Evolutionary conservation across 257 asterid species (phyloP).

Genomic region (Phtheirospermum japonicum): DNA sequence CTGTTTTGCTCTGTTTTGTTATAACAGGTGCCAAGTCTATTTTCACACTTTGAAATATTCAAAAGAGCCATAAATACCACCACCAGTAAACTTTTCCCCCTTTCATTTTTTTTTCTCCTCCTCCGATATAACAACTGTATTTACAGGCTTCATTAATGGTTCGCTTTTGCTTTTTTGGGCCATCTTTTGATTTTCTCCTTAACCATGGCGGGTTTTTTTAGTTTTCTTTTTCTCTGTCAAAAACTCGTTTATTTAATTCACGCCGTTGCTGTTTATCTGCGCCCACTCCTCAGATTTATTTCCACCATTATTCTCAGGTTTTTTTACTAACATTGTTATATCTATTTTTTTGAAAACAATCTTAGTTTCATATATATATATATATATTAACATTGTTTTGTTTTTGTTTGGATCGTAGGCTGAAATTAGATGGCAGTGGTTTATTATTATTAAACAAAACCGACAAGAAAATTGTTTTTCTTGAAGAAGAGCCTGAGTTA

Average conservation of each 20-base stretch:
- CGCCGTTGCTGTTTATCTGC: slow-evolving; percentile 42
- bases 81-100: slow-evolving; percentile 20
- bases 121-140: background rate
- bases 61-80: slow-evolving; percentile 37
- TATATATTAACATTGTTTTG: background rate
- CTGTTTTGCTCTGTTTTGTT: background rate
- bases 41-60: slow-evolving; percentile 48
- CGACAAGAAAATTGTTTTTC: slow-evolving; percentile 2
- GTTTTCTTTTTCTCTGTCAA: slow-evolving; percentile 34
- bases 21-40: slow-evolving; percentile 48
- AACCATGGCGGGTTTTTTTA: slow-evolving; percentile 43
- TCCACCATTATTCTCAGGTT: slow-evolving; percentile 28
- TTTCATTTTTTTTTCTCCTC: slow-evolving; percentile 34
- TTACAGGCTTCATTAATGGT: slow-evolving; percentile 22
- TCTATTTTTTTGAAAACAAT: no score
- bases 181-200: no score
- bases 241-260: slow-evolving; percentile 35
- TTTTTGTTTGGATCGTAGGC: slow-evolving; percentile 29
- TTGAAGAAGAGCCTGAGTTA: slow-evolving; percentile 27
- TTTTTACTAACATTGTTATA: slow-evolving; percentile 18
- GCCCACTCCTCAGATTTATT: slow-evolving; percentile 43
- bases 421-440: slow-evolving; percentile 26
- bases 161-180: no score
- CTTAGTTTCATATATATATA: background rate
- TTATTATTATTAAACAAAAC: slow-evolving; percentile 9